phyloP scores from a whole-genome alignment of 225 moss, liverwort and hornwort genomes.

The Rhytidiadelphus loreus region DNA sequence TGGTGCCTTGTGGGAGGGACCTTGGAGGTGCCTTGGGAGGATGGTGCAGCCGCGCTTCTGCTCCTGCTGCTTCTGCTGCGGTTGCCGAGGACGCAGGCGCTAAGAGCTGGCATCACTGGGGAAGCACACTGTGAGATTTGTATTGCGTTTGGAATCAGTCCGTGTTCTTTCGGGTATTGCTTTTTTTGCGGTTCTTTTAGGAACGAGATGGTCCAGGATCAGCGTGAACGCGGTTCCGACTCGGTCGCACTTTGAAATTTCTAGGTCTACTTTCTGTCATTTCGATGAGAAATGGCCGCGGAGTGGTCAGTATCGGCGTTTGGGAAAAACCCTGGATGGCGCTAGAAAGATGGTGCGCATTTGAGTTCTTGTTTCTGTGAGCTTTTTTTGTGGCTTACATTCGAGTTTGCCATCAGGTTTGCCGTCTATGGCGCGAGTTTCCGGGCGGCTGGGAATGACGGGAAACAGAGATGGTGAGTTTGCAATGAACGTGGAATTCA shows the following conservation, averaged over 20 bases:
- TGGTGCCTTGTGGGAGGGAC: too few relatives aligned
- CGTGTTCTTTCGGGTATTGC: background rate
- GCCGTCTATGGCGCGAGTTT: slow-evolving; percentile 24
- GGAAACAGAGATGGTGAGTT: slow-evolving; percentile 6
- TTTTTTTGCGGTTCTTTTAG: background rate
- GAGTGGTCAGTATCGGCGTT: background rate
- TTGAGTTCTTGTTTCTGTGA: background rate
- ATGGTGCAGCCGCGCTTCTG: background rate
- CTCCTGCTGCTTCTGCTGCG: background rate
- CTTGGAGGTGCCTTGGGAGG: background rate
- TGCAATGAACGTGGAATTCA: slow-evolving; percentile 6
- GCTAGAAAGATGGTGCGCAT: background rate
- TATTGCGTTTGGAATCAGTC: background rate
- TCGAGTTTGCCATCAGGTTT: background rate
- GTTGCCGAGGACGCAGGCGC: background rate
- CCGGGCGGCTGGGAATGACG: background rate
- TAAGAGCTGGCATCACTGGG: background rate
- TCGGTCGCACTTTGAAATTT: background rate
- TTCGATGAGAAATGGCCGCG: background rate
- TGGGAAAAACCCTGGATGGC: background rate
- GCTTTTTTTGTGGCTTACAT: background rate
- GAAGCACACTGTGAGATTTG: background rate
- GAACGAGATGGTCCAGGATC: background rate
- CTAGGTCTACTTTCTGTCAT: background rate
- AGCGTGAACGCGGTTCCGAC: background rate